Base-by-base conservation (phyloP, 2,329 filamentous ascomycete species). In the Colletotrichum falcatum region DNA sequence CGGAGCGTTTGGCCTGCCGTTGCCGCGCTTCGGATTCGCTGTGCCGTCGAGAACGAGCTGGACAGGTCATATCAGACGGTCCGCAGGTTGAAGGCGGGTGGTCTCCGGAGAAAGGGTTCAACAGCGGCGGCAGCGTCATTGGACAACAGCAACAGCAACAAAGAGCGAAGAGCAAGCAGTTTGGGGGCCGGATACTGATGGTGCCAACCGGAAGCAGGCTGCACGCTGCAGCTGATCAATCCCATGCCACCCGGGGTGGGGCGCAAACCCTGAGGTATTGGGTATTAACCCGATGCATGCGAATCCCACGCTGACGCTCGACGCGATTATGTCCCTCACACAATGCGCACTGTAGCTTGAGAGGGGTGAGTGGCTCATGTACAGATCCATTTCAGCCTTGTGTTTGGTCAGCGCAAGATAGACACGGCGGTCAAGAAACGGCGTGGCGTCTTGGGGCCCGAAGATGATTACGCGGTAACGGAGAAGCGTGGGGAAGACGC, bases 1-100 rank as follows among this genome's bases (percentile, higher is more conserved):
- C 84, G 91, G 72, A 95, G 93, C 74, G 94, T 97, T 0, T 98
- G 95, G 95, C 95, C 95, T 0, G 93, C 94, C 2, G 89, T 97
- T 3, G 91, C 91, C 39, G 94, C 94, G 18, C 81, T 98, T 72
- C 91, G 92, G 75, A 91, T 97, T 8, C 85, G 95, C 8, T 96
- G 94, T 79, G 92, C 91, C 5, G 88, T 98, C 9, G 95, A 98
- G 80, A 91, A 94, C 65, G 94, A 97, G 78, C 84, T 98, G 14
- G 95, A 98, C 79, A 85, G 91, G 56, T 92, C 93, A 0, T 98
- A 97, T 79, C 93, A 97, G 79, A 84, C 92, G 67, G 92, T 95
- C 0, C 85, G 94, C 71, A 87, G 91, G 72, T 79, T 88, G 37
- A 88, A 88, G 76, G 86, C 87, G 0, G 84, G 84, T 0, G 85